These are phyloP conservation scores for Fusarium sp. DNA, from an alignment of 2,329 filamentous ascomycete species.

Conservation along the genomic window DNA sequence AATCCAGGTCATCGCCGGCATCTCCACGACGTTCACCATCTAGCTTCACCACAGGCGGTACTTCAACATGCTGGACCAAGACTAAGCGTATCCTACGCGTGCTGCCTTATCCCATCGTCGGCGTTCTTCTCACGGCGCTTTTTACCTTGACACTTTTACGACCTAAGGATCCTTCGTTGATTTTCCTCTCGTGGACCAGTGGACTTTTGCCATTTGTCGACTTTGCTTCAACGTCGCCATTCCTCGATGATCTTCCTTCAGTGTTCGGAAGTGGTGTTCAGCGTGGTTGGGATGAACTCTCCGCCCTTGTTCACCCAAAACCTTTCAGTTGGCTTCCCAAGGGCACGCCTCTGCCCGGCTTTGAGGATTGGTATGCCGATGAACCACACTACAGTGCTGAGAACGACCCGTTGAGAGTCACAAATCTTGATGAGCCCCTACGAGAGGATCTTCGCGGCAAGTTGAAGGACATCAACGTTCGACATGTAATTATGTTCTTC, in stretches of 20 bases:
- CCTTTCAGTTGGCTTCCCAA: constrained; percentile 48
- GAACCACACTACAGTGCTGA: constrained; percentile 54
- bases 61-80: constrained; percentile 9
- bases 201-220: constrained; percentile 55
- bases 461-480: constrained; percentile 55
- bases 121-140: constrained; percentile 48
- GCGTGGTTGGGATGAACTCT: constrained; percentile 47
- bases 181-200: constrained; percentile 56
- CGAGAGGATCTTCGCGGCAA: constrained; percentile 48
- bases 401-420: constrained; percentile 59
- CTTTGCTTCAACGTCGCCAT: constrained; percentile 52
- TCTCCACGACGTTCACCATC: background rate
- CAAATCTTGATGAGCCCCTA: constrained; percentile 56
- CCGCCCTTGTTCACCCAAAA: constrained; percentile 47
- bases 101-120: constrained; percentile 45
- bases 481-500: constrained; percentile 61
- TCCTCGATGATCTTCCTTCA: constrained; percentile 46
- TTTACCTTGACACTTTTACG: constrained; percentile 46
- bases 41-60: background rate
- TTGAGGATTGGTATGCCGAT: constrained; percentile 49
- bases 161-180: constrained; percentile 54
- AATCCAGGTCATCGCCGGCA: background rate
- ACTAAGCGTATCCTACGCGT: constrained; percentile 18
- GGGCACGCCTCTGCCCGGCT: constrained; percentile 37
- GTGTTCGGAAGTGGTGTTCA: constrained; percentile 49